Evolutionary conservation across 331 rosid genomes (phyloP).

Genomic region (Malus hybrid): DNA sequence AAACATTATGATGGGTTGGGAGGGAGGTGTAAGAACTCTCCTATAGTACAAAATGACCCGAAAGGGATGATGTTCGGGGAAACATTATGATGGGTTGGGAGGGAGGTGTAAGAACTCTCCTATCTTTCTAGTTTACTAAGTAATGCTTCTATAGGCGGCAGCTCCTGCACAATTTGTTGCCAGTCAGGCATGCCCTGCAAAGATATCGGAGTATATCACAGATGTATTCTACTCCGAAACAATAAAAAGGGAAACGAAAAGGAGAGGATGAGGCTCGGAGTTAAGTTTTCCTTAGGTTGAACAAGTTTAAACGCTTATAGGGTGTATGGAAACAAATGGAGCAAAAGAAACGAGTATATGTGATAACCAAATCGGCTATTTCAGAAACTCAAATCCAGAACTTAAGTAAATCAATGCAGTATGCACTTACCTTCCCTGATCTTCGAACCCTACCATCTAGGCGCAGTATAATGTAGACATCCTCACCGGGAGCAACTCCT

Average conservation of each 20-base stretch:
- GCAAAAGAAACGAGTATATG: too few relatives aligned
- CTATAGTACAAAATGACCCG: constrained; percentile 11
- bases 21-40: background rate
- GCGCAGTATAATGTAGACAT: constrained; percentile 77
- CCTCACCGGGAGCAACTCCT: constrained; percentile 88
- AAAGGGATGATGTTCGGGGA: background rate
- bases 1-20: background rate
- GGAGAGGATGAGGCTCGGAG: background rate
- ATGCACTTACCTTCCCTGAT: constrained; percentile 73
- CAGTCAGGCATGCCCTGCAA: constrained; percentile 97
- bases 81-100: background rate
- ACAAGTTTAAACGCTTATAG: background rate
- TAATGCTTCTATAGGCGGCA: constrained; percentile 86
- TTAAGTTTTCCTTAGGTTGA: background rate
- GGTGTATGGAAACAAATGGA: background rate
- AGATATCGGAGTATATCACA: background rate
- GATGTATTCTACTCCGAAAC: background rate
- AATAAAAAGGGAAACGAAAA: background rate
- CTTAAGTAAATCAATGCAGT: background rate
- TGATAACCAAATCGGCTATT: background rate
- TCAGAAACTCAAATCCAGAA: background rate
- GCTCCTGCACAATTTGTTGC: constrained; percentile 74
- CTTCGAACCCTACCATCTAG: constrained; percentile 95
- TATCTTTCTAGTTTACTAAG: constrained; percentile 88
- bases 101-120: background rate